Evolutionary conservation across 228 moss, liverwort and hornwort species (phyloP), one percentile per base, ranked within the genome.

Genomic region (Sphagnum magellanicum): DNA sequence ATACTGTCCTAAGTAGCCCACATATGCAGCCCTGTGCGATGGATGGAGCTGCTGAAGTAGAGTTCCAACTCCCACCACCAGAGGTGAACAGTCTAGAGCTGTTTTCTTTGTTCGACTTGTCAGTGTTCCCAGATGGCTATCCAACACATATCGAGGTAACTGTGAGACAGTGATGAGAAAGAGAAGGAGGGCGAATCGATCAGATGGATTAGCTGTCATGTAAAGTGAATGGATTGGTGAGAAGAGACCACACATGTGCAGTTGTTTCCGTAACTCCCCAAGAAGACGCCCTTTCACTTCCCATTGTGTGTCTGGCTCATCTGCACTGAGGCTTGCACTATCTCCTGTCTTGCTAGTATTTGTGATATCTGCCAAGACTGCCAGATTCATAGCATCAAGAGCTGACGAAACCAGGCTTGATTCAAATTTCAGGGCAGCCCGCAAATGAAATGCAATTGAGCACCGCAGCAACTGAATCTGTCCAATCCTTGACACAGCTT

Each of bases 31-130:
- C 59, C 87, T 81, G 50, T 86, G 81, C 17, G 86, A 90, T 53
- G 94, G 90, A 79, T 94, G 98, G 73, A 98, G 87, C 69, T 98
- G 98, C 77, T 83, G 86, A 57, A 98, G 83, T 49, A 98, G 72
- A 9, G 86, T 89, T 49, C 92, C 98, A 62, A 91, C 73, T 60
- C 98, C 98, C 66, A 98, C 82, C 51, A 93, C 88, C 77, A 98
- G 78, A 51, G 98, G 98, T 53, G 85, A 87, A 72, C 94, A 98
- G 70, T 98, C 98, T 53, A 98, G 74, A 8, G 92, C 92, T 52
- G 84, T 76, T 78, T 94, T 98, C 51, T 89, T 98, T 77, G 79
- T 81, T 78, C 91, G 91, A 66, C 98, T 98, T 13, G 98, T 98
- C 78, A 98, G 76, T 68, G 92, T 87, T 67, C 98, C 98, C 71